Evolutionary conservation across 768 basidiomycete species (phyloP), one percentile per base, ranked within the genome.

Genomic region (Tylopilus cervinicoccineus): DNA sequence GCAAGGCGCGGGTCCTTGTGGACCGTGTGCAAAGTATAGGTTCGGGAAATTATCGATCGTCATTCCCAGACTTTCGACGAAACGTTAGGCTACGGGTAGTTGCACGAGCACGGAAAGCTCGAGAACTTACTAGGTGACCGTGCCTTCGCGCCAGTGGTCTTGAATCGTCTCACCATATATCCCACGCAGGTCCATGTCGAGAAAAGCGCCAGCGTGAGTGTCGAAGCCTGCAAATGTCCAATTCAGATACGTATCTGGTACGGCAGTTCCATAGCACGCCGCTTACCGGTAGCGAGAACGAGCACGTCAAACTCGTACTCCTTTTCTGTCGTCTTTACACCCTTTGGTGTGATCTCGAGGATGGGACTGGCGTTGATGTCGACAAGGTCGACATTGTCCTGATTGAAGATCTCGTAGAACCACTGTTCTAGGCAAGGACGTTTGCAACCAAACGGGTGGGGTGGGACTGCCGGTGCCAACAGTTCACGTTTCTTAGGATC

Each of bases 21-120:
- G 49, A 19, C 53, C 53, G 7, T 59, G 27, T 20, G 46, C 47
- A 20, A 56, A 52, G 36, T 31, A 59, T 2, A 59, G 45, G 36
- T 52, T 56, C 24, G 45, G 54, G 43, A 60, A 49, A 17, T 54
- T 44, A 8, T 54, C 47, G 9, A 55, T 55, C 17, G 53, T 31
- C 52, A 53, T 31, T 10, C 53, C 46, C 3, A 54, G 27, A n/a
- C 53, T 53, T 38, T 40, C 20, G 5, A n/a, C 6, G 7, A 8
- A 5, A 16, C 6, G 5, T 43, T n/a, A 16, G n/a, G 12, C 17
- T n/a, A 17, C 5, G 5, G 22, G 6, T 12, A 7, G 7, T n/a
- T n/a, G n/a, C n/a, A n/a, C n/a, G n/a, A n/a, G 22, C 6, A 14
- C 1, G 17, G 38, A 32, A 0, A 9, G 14, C 37, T 13, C 17